phyloP scores from a whole-genome alignment of 352 stramenopile species.

The Phytopythium aichiense region DNA sequence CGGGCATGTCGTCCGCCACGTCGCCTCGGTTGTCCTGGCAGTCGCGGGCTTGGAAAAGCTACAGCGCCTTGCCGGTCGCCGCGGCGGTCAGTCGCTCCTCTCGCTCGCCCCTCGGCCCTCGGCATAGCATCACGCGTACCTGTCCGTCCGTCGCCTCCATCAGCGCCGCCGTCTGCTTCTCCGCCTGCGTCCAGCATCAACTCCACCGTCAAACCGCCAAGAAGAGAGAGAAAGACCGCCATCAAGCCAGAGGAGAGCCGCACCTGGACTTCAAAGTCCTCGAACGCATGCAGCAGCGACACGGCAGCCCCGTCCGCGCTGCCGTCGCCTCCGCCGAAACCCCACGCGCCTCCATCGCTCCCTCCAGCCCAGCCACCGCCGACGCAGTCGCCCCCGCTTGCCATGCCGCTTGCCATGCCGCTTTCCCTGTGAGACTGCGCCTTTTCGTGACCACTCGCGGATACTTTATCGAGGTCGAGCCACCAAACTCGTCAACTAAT shows the following conservation, averaged over 20 bases:
- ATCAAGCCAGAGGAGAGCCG: not conserved
- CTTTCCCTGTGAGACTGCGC: not conserved
- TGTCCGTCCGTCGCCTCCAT: conserved; percentile 27
- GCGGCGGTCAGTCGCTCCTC: not conserved
- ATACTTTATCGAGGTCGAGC: not conserved
- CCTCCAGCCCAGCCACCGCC: not conserved
- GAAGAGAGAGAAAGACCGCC: too few relatives aligned
- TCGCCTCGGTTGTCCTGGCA: conserved; percentile 5
- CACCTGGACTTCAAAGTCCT: conserved; percentile 49
- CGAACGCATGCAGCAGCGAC: conserved; percentile 42
- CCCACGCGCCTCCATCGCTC: not conserved
- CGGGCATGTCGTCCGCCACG: conserved; percentile 13
- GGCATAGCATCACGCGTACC: conserved; percentile 7
- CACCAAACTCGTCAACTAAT: not conserved
- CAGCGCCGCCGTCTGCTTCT: conserved; percentile 32
- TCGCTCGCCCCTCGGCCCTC: too few relatives aligned
- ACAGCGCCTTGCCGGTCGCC: not conserved
- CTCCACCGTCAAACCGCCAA: too few relatives aligned
- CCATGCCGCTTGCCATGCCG: too few relatives aligned
- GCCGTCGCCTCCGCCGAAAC: not conserved
- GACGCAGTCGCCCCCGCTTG: too few relatives aligned
- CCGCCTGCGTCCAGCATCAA: conserved; percentile 24
- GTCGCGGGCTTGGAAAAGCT: not conserved
- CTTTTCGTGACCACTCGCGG: not conserved
- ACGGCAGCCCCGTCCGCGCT: conserved; percentile 16